Conservation (phyloP, 768 basidiomycete species). For the Infundibulicybe gibba region DNA sequence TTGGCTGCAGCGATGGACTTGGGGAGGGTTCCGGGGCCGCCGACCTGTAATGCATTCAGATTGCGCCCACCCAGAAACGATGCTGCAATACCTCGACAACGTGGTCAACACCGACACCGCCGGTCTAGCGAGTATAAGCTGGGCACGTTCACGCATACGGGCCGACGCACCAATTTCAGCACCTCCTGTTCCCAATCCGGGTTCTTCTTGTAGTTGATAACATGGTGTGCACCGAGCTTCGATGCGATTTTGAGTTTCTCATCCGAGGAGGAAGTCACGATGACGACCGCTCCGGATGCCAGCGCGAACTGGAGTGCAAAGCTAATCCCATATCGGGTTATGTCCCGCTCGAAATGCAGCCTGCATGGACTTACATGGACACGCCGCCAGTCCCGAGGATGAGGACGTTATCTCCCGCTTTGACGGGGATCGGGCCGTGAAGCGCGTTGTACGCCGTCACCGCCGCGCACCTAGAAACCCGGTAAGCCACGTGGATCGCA, state of each 20-base stretch:
- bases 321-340: conserved; percentile 16
- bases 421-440: conserved; percentile 42
- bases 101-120: conserved; percentile 33
- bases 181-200: conserved; percentile 59
- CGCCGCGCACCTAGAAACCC: conserved; percentile 43
- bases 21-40: conserved; percentile 47
- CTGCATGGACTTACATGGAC: conserved; percentile 34
- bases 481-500: neutral
- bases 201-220: conserved; percentile 60
- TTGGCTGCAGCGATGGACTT: conserved; percentile 37
- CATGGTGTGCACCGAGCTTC: conserved; percentile 47
- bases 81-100: conserved; percentile 26
- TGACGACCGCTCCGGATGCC: conserved; percentile 59
- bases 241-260: conserved; percentile 52
- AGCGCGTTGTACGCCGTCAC: conserved; percentile 65
- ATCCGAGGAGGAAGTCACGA: conserved; percentile 66
- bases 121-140: conserved; percentile 23
- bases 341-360: too few species aligned
- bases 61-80: conserved; percentile 6
- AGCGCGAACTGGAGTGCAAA: conserved; percentile 61
- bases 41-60: conserved; percentile 39
- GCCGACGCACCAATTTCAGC: conserved; percentile 32
- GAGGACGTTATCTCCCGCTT: conserved; percentile 57
- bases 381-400: conserved; percentile 56
- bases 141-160: neutral